Evolutionary conservation across 148 eudicot species (phyloP), one percentile per base, ranked within the genome.

Genomic region (Nepenthes gracilis): DNA sequence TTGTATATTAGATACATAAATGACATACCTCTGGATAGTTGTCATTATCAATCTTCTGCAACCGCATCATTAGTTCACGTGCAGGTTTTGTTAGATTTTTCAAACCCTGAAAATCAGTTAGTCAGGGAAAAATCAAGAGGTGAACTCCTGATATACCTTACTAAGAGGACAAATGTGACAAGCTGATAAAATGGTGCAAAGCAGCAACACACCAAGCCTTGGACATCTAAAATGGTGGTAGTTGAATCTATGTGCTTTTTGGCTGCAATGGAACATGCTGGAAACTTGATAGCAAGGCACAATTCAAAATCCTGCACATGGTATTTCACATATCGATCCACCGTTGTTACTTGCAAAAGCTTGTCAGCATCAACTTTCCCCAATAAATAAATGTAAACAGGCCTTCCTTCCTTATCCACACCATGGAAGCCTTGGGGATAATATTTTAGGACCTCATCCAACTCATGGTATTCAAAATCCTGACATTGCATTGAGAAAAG

Each of bases 401-500:
- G 97, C 67, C 96, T 80, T 67, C 97, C 97, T 32, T 85, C 92
- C 68, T 85, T 91, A 63, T 91, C 97, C 12, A 87, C 81, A 9
- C 97, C 96, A 70, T 90, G 97, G 70, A 87, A 80, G 36, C 95
- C 91, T 63, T 90, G 95, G 33, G 92, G 85, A 59, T 84, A 91
- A 64, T 78, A 74, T 71, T 76, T 67, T 58, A 77, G 58, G 59
- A 91, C 96, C 68, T 91, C 96, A 43, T 78, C 76, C 70, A 87
- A 62, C 75, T 91, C 97, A 12, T 69, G 53, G 67, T 79, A 91
- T 36, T 81, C 85, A 73, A 91, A 91, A 60, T 87, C 90, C 97
- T 91, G 70, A 57, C n/a, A 63, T 38, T 9, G 14, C 36, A 55
- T 55, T 2, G 13, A n/a, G 10, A 49, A 49, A 49, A 49, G 3